phyloP scores from a whole-genome alignment of 106 monocot species.

The Allium cepa region DNA sequence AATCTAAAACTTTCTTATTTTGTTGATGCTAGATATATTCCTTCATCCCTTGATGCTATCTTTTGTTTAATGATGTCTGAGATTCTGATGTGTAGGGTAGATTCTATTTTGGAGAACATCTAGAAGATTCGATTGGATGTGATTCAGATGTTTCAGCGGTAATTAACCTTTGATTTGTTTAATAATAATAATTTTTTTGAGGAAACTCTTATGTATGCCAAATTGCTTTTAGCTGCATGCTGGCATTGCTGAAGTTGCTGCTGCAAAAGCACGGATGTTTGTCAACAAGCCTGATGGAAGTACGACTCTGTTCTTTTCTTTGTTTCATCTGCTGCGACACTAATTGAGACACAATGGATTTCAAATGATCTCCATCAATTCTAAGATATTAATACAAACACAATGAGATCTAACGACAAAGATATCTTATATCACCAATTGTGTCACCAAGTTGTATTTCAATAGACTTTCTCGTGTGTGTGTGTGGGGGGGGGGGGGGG shows the following conservation, averaged over 20 bases:
- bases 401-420: too few species aligned
- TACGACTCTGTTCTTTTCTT: constrained; percentile 17
- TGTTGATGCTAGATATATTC: too few species aligned
- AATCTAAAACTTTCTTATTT: too few species aligned
- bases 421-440: too few species aligned
- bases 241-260: constrained; percentile 88
- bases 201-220: constrained; percentile 3
- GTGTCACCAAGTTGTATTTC: too few species aligned
- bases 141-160: constrained; percentile 64
- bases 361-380: too few species aligned
- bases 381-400: too few species aligned
- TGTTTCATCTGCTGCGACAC: background rate
- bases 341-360: too few species aligned
- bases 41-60: background rate
- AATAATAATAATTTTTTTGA: background rate
- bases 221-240: constrained; percentile 64
- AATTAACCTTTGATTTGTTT: constrained; percentile 8
- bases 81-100: constrained; percentile 43
- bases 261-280: constrained; percentile 91
- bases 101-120: constrained; percentile 77
- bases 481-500: too few species aligned
- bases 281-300: constrained; percentile 93
- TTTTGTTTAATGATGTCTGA: background rate
- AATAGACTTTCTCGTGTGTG: too few species aligned
- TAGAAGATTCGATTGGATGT: constrained; percentile 71